Percentiles rank a stretch among this genome's conserved stretches.
Evolutionary conservation across 139 green algal species (phyloP).

Genomic region (Spirogloea muscicola): DNA sequence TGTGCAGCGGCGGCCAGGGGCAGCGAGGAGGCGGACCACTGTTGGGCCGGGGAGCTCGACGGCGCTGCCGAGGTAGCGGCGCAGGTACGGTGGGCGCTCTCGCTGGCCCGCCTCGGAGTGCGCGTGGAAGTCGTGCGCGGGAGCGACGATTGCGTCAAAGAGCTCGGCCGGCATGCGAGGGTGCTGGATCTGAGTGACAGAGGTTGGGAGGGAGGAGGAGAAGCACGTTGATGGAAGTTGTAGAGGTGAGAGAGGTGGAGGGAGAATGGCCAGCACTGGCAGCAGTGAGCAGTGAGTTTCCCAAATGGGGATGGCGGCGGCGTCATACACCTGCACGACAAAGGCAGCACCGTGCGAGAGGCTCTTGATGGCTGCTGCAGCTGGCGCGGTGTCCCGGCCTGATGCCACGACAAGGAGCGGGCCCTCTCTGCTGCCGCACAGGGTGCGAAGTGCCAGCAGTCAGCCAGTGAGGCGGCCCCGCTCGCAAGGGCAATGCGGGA

Average conservation of each 20-base stretch:
- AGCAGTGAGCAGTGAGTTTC: too few relatives aligned
- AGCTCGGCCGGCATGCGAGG: conserved; percentile 8
- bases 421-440: conserved; percentile 17
- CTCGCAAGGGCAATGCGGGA: too few relatives aligned
- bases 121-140: conserved; percentile 34
- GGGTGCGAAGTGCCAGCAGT: too few relatives aligned
- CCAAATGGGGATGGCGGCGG: too few relatives aligned
- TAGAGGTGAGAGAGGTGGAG: not conserved
- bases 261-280: not conserved
- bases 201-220: not conserved
- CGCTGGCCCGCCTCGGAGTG: too few relatives aligned
- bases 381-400: conserved; percentile 9
- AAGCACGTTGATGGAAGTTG: too few relatives aligned
- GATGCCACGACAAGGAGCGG: conserved; percentile 30
- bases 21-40: too few relatives aligned
- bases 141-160: conserved; percentile 44
- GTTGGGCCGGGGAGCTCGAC: too few relatives aligned
- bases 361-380: conserved; percentile 9
- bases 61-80: too few relatives aligned
- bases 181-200: conserved; percentile 37
- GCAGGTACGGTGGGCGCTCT: too few relatives aligned
- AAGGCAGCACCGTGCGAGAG: conserved; percentile 3
- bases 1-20: too few relatives aligned
- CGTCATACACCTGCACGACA: conserved; percentile 43
- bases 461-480: too few relatives aligned